A percentile compares a stretch with the other conserved stretches of the same genome.
phyloP scores from a whole-genome alignment of 768 basidiomycete genomes.

The Panus rudis region DNA sequence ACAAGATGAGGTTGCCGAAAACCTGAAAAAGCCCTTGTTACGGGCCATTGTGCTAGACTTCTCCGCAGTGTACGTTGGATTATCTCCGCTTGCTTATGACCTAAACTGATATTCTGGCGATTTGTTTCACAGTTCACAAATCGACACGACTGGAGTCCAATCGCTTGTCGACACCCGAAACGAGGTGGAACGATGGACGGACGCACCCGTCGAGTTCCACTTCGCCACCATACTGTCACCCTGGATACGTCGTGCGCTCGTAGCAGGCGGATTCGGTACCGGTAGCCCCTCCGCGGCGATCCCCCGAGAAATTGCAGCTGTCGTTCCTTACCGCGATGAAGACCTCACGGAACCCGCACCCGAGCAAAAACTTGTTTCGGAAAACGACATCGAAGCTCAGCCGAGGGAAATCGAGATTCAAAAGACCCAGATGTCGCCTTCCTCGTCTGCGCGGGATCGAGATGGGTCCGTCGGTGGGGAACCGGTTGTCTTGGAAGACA shows the following conservation, averaged over 20 bases:
- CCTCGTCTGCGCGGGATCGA: constrained; percentile 1
- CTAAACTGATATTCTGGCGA: constrained; percentile 2
- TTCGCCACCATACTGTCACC: constrained; percentile 89
- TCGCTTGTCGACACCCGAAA: constrained; percentile 82
- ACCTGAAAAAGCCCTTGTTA: constrained; percentile 56
- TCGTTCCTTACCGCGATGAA: constrained; percentile 57
- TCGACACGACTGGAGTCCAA: constrained; percentile 91
- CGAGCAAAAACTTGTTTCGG: constrained; percentile 2
- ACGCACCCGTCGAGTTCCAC: constrained; percentile 83
- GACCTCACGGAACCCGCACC: constrained; percentile 20
- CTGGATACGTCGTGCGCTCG: constrained; percentile 85
- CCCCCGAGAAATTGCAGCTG: constrained; percentile 64
- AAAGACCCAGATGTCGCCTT: constrained; percentile 9
- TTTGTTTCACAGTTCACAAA: constrained; percentile 50
- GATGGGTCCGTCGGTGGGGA: constrained; percentile 10
- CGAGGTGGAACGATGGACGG: constrained; percentile 84
- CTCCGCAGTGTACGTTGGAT: constrained; percentile 56
- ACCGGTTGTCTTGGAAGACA: constrained; percentile 43
- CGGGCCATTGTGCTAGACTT: constrained; percentile 92
- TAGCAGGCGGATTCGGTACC: constrained; percentile 87
- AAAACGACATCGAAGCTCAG: constrained; percentile 9
- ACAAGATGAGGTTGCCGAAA: constrained; percentile 41
- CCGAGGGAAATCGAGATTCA: too few relatives aligned
- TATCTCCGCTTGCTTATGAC: neutral
- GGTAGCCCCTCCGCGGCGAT: constrained; percentile 38